phyloP scores from a whole-genome alignment of 805 yeast genomes.

The Novakomyces olei region DNA sequence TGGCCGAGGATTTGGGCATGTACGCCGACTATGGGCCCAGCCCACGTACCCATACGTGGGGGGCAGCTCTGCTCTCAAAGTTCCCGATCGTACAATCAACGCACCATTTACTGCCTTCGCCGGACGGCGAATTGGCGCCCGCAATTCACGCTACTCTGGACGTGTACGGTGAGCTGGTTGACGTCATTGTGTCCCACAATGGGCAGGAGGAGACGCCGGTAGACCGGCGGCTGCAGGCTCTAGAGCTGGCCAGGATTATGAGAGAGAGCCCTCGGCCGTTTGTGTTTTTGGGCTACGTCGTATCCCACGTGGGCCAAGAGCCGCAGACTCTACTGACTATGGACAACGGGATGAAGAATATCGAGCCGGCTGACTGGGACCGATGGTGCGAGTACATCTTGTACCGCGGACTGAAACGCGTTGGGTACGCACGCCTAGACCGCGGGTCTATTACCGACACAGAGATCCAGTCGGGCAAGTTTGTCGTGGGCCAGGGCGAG shows the following conservation, averaged over 20 bases:
- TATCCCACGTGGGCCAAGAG: constrained; percentile 26
- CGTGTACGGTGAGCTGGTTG: constrained; percentile 68
- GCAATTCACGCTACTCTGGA: constrained; percentile 92
- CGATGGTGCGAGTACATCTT: constrained; percentile 96
- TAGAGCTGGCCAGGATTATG: constrained; percentile 58
- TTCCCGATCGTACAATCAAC: constrained; percentile 82
- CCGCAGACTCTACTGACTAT: constrained; percentile 83
- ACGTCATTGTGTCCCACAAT: constrained; percentile 88
- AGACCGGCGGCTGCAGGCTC: constrained; percentile 72
- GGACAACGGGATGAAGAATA: constrained; percentile 69
- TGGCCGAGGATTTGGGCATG: constrained; percentile 85
- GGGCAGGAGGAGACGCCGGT: constrained; percentile 97
- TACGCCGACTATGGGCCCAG: constrained; percentile 96
- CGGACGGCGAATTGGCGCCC: constrained; percentile 95
- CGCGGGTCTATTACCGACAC: constrained; percentile 92
- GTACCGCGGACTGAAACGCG: constrained; percentile 64
- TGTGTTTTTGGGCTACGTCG: constrained; percentile 71
- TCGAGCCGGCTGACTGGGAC: constrained; percentile 83
- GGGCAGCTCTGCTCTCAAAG: constrained; percentile 73
- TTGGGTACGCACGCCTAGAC: constrained; percentile 83
- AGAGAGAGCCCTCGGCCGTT: constrained; percentile 46
- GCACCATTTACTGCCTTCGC: constrained; percentile 84
- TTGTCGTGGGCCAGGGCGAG: constrained; percentile 26
- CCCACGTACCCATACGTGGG: constrained; percentile 97
- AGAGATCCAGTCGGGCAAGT: constrained; percentile 86